Conservation (phyloP, 768 basidiomycete genomes). For the Mycena epipterygia region DNA sequence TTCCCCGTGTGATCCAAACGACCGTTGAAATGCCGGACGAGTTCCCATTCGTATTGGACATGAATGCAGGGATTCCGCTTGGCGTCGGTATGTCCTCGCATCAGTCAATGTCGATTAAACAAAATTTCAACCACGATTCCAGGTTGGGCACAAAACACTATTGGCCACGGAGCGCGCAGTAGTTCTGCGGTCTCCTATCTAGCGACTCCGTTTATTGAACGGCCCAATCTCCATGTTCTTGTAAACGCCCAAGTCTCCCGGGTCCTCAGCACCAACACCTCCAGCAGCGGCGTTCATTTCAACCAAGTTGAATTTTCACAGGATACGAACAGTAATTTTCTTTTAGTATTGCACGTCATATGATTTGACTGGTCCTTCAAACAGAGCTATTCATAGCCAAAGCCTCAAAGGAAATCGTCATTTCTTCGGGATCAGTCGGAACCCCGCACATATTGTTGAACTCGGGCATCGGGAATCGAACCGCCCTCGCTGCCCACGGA, state of each 20-base stretch:
- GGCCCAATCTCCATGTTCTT: slow-evolving; percentile 55
- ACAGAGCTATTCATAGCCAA: slow-evolving; percentile 12
- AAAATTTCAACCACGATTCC: too few relatives aligned
- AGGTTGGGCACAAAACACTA: too few relatives aligned
- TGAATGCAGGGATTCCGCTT: slow-evolving; percentile 48
- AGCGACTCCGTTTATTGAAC: slow-evolving; percentile 38
- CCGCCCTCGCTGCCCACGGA: background rate
- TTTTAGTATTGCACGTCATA: background rate
- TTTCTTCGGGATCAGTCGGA: slow-evolving; percentile 49
- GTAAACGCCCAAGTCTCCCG: slow-evolving; percentile 49
- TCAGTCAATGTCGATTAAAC: too few relatives aligned
- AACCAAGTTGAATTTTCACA: background rate
- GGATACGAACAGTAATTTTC: background rate
- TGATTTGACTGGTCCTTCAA: background rate
- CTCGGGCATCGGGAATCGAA: slow-evolving; percentile 3
- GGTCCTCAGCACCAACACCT: background rate
- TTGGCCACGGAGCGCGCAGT: slow-evolving; percentile 49
- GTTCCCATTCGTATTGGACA: slow-evolving; percentile 54
- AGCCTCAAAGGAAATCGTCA: slow-evolving; percentile 48
- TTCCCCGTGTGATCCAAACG: slow-evolving; percentile 52
- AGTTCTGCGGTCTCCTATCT: slow-evolving; percentile 56
- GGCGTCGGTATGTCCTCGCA: slow-evolving; percentile 54
- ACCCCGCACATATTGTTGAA: slow-evolving; percentile 31
- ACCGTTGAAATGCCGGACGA: slow-evolving; percentile 47
- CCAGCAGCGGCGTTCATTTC: background rate